Conservation (phyloP, 176 grass and related monocot species). For the Rhipidocladum racemiflorum region DNA sequence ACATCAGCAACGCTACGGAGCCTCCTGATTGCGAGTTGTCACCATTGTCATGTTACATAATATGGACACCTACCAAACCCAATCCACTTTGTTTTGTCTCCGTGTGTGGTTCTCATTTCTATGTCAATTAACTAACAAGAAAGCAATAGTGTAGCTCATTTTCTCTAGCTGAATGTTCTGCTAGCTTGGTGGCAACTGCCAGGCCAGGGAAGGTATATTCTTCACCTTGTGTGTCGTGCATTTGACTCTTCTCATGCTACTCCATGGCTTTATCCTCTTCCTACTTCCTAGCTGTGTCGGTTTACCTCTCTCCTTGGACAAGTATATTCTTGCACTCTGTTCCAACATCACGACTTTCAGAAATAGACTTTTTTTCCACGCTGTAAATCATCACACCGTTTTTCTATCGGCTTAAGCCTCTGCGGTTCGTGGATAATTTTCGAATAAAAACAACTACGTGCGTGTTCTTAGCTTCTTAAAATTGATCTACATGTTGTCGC, state of each 20-base stretch:
- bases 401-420: background rate
- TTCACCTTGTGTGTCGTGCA: background rate
- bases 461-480: too few species aligned
- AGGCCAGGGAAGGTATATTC: conserved; percentile 27
- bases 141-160: background rate
- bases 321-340: conserved; percentile 1
- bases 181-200: background rate
- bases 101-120: background rate
- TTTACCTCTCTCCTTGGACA: background rate
- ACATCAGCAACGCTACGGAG: background rate
- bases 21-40: conserved; percentile 11
- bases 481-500: background rate
- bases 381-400: background rate
- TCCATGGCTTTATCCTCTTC: background rate
- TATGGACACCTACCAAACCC: conserved; percentile 1
- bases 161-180: background rate
- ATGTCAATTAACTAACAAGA: background rate
- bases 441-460: background rate
- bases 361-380: background rate
- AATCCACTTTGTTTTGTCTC: background rate
- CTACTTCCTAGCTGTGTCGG: accelerated
- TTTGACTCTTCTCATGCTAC: background rate
- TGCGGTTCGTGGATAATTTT: background rate
- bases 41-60: background rate
- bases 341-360: background rate